Percentiles rank a stretch among this genome's conserved stretches.
Evolutionary conservation across 257 asterid genomes (phyloP).

Genomic region (Solanum piurae): DNA sequence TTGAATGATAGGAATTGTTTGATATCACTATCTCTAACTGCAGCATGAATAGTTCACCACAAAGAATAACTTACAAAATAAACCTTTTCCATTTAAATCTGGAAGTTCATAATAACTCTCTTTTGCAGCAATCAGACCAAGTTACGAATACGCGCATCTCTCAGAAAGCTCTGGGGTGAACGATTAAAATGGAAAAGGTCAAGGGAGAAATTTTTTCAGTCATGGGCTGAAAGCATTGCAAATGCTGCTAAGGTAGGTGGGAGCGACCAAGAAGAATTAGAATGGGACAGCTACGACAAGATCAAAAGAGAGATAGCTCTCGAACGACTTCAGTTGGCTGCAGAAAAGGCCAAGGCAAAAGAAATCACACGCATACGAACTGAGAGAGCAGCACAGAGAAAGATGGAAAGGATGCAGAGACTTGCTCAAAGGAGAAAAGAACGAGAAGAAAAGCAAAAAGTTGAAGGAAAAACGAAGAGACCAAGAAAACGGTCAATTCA

Average conservation of each 20-base stretch:
- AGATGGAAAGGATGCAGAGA: slow-evolving; percentile 36
- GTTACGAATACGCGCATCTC: slow-evolving; percentile 47
- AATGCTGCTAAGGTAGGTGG: slow-evolving; percentile 70
- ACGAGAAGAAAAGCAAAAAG: slow-evolving; percentile 35
- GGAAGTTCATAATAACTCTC: background rate
- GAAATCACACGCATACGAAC: slow-evolving; percentile 32
- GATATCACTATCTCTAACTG: background rate
- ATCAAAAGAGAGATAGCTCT: slow-evolving; percentile 41
- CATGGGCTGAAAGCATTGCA: slow-evolving; percentile 74
- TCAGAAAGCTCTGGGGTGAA: slow-evolving; percentile 47
- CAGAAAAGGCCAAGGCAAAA: slow-evolving; percentile 45
- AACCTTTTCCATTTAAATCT: background rate
- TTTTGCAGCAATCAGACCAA: slow-evolving; percentile 58
- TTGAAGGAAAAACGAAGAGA: slow-evolving; percentile 19
- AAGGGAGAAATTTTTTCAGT: slow-evolving; percentile 43
- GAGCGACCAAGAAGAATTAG: slow-evolving; percentile 56
- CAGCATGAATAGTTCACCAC: background rate
- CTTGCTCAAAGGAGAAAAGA: slow-evolving; percentile 45
- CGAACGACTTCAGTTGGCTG: slow-evolving; percentile 25
- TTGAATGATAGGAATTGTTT: background rate
- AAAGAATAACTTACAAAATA: background rate
- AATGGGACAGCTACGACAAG: slow-evolving; percentile 78
- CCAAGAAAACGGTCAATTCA: slow-evolving; percentile 48
- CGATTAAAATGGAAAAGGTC: slow-evolving; percentile 72
- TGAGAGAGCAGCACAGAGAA: slow-evolving; percentile 41